Evolutionary conservation across 768 basidiomycete genomes (phyloP), one percentile per base, ranked within the genome.

Genomic region (Kwoniella bestiolae): DNA sequence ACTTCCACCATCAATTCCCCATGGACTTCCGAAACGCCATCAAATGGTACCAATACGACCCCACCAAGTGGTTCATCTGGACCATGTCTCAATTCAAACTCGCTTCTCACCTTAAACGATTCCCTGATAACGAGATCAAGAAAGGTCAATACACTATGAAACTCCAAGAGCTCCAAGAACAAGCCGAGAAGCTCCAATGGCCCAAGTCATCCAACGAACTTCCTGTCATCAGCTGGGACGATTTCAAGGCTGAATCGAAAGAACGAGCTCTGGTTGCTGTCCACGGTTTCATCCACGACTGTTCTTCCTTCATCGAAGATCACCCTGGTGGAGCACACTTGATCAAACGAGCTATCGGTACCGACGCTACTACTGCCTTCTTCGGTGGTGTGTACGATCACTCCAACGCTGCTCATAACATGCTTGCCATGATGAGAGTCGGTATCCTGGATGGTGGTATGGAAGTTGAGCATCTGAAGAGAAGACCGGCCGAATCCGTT

Each of bases 21-120:
- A 92, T 92, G 91, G 94, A 97, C 81, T 97, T 94, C 84, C 87
- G 94, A 26, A 95, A 95, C 76, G 94, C 94, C 62, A 92, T 95
- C 85, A 92, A 85, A 81, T 92, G 91, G 91, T 91, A 90, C 81
- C 91, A 93, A 78, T 93, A 92, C 75, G 91, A 92, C 78, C 92
- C 91, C 9, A 93, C 91, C 35, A 93, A 93, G 80, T 94, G 92
- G 92, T 91, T 92, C 83, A 94, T 92, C 82, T 85, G 84, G 83
- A 81, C 82, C 11, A 85, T 85, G 82, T 78, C 86, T 61, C 69
- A 83, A 66, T 21, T 91, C 50, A 90, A 91, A 28, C 85, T 93
- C 31, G 93, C 93, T n/a, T 87, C 83, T 47, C 86, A 93, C 76
- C 85, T 96, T 64, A 88, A 89, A 71, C 85, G 86, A 38, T 96